These are phyloP conservation scores for Aegilops sharonensis DNA, from an alignment of 176 grass and related monocot genomes.

Conservation along the genomic window DNA sequence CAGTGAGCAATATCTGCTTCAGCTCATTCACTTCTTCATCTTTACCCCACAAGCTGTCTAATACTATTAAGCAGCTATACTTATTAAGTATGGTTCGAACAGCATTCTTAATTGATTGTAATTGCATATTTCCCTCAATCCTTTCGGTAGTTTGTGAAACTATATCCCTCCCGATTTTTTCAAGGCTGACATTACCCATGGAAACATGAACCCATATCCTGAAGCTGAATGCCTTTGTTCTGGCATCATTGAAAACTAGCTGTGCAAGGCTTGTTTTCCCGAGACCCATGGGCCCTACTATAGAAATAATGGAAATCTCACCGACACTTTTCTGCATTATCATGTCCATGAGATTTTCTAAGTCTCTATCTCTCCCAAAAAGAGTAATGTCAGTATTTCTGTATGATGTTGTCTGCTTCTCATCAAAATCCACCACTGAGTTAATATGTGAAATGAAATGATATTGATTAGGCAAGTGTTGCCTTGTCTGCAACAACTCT, in stretches of 20 bases:
- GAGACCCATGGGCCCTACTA: constrained; percentile 48
- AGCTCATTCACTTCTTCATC: constrained; percentile 45
- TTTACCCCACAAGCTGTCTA: constrained; percentile 46
- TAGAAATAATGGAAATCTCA: constrained; percentile 40
- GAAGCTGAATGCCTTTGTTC: constrained; percentile 26
- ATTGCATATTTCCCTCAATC: constrained; percentile 32
- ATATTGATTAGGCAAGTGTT: constrained; percentile 38
- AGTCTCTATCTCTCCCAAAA: constrained; percentile 32
- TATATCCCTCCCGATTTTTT: constrained; percentile 46
- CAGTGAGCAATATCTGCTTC: constrained; percentile 39
- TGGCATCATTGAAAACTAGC: constrained; percentile 43
- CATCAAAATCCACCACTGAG: constrained; percentile 21
- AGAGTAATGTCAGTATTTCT: constrained; percentile 31
- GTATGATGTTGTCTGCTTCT: constrained; percentile 49
- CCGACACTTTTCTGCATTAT: constrained; percentile 6
- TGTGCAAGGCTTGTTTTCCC: constrained; percentile 56
- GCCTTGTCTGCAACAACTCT: constrained; percentile 34
- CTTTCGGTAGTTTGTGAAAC: constrained; percentile 39
- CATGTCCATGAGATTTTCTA: constrained; percentile 19
- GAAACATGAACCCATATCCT: constrained; percentile 59
- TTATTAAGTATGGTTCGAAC: constrained; percentile 27
- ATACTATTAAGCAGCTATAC: constrained; percentile 38
- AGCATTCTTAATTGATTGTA: constrained; percentile 45
- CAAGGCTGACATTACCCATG: constrained; percentile 42
- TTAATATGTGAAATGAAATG: constrained; percentile 41